phyloP scores from a whole-genome alignment of 148 eudicot species.

The Rhododendron ovatum region DNA sequence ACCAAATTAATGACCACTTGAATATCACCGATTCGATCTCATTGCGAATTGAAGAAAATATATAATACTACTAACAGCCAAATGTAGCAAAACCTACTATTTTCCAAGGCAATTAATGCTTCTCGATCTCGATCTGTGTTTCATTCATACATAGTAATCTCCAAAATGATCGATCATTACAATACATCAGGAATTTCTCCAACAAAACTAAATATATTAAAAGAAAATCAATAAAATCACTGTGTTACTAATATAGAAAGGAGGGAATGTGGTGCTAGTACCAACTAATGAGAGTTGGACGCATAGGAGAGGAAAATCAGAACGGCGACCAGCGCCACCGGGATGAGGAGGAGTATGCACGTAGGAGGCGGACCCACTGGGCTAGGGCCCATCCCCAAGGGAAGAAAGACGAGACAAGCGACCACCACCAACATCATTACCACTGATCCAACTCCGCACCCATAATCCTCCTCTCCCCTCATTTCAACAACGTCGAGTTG shows the following conservation, averaged over 20 bases:
- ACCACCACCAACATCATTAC: conserved; percentile 14
- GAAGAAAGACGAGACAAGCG: conserved; percentile 15
- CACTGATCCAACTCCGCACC: conserved; percentile 21
- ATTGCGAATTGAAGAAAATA: too few relatives aligned
- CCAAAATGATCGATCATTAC: too few relatives aligned
- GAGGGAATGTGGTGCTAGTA: neutral
- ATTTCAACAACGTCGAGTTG: neutral
- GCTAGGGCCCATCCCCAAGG: conserved; percentile 20
- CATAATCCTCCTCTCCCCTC: neutral
- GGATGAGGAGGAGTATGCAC: conserved; percentile 9
- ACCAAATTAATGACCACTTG: too few relatives aligned
- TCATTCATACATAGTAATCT: too few relatives aligned
- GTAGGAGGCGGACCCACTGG: conserved; percentile 7
- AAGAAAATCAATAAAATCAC: neutral
- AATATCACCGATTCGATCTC: too few relatives aligned
- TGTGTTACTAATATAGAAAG: neutral
- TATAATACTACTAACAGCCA: too few relatives aligned
- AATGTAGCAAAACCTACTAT: too few relatives aligned
- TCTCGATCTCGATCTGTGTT: too few relatives aligned
- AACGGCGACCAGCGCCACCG: conserved; percentile 7
- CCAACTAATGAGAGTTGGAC: neutral
- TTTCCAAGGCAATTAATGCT: too few relatives aligned
- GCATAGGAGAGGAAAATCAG: conserved; percentile 21
- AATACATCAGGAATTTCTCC: too few relatives aligned
- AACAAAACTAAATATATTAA: neutral